These are phyloP conservation scores for Letharia lupina DNA, from an alignment of 495 filamentous ascomycete species.

Conservation along the genomic window DNA sequence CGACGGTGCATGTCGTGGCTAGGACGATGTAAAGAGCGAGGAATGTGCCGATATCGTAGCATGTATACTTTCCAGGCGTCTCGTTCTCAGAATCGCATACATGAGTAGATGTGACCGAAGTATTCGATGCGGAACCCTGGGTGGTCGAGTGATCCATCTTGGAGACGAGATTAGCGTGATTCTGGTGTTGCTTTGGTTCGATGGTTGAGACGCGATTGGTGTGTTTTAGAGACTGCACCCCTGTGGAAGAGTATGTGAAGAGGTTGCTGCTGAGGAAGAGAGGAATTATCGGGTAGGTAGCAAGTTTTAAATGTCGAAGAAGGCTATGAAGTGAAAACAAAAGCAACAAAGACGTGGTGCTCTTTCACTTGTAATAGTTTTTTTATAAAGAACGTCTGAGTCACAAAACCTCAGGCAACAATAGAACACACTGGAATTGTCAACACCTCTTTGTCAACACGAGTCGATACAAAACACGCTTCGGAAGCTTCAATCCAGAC, in stretches of 20 bases:
- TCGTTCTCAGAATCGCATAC: background rate
- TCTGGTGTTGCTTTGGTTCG: background rate
- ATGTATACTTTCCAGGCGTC: background rate
- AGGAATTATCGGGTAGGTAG: background rate
- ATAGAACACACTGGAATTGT: background rate
- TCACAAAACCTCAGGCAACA: background rate
- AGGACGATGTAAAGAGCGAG: background rate
- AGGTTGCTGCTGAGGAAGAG: background rate
- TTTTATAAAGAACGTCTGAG: background rate
- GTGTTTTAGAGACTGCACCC: background rate
- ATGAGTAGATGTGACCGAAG: background rate
- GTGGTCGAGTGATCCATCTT: background rate
- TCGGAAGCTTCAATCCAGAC: too few species aligned
- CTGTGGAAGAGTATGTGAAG: background rate
- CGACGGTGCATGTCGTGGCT: background rate
- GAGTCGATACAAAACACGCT: background rate
- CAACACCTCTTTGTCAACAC: background rate
- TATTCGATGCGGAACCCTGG: background rate
- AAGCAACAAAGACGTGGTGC: background rate
- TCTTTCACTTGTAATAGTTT: background rate
- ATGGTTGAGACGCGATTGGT: background rate
- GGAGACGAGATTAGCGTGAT: background rate
- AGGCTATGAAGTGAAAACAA: background rate
- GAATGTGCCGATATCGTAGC: background rate
- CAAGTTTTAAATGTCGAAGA: background rate